These are phyloP conservation scores for Carpinus fangiana DNA, from an alignment of 306 rosid genomes.

Conservation along the genomic window DNA sequence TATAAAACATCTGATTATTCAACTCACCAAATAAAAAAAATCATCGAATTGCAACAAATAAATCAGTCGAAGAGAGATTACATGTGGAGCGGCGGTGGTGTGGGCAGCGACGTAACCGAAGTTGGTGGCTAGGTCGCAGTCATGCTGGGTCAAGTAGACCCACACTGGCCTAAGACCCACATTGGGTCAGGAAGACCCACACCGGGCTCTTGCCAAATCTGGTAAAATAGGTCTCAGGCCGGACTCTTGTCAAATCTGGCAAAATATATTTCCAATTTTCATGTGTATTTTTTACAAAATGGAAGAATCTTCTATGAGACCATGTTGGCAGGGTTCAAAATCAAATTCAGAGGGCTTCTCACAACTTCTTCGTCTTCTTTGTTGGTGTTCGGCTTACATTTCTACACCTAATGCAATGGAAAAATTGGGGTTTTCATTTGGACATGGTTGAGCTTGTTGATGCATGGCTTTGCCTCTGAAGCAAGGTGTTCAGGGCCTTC, in stretches of 20 bases:
- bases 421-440: slow-evolving; percentile 90
- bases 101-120: too few relatives aligned
- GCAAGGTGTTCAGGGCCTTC: slow-evolving; percentile 78
- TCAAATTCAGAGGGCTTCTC: slow-evolving; percentile 87
- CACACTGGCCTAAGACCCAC: too few relatives aligned
- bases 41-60: too few relatives aligned
- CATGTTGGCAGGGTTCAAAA: slow-evolving; percentile 74
- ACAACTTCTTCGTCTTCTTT: slow-evolving; percentile 96
- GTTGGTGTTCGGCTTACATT: slow-evolving; percentile 97
- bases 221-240: too few relatives aligned
- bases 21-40: too few relatives aligned
- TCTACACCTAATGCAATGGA: slow-evolving; percentile 92
- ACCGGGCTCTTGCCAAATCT: too few relatives aligned
- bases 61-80: too few relatives aligned
- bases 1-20: too few relatives aligned
- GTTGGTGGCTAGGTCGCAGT: too few relatives aligned
- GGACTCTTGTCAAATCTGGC: slow-evolving; percentile 87
- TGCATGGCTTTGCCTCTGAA: slow-evolving; percentile 95
- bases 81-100: too few relatives aligned
- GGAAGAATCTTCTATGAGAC: slow-evolving; percentile 17
- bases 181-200: too few relatives aligned
- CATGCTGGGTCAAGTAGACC: too few relatives aligned
- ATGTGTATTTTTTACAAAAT: slow-evolving; percentile 13
- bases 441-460: slow-evolving; percentile 99
- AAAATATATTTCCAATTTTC: slow-evolving; percentile 22